Conservation (phyloP, 2,329 filamentous ascomycete genomes). For the Lachnellula subtilissima region DNA sequence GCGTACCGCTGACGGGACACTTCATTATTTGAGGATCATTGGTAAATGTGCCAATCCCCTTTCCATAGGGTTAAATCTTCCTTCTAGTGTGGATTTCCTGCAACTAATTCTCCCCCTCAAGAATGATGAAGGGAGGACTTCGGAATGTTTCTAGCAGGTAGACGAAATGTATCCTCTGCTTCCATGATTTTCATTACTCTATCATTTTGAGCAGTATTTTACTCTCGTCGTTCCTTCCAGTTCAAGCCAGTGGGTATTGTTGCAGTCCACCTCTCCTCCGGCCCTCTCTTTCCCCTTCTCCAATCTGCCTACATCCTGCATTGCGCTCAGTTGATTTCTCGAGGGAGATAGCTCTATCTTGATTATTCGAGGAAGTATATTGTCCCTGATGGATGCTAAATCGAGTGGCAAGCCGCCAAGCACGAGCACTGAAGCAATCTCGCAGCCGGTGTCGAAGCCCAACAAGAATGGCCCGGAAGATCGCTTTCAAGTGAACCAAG, state of each 20-base stretch:
- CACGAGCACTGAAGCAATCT: neutral
- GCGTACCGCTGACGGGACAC: too few relatives aligned
- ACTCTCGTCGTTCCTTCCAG: neutral
- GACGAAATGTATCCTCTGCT: too few relatives aligned
- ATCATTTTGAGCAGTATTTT: neutral
- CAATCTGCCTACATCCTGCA: neutral
- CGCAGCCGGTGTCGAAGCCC: neutral
- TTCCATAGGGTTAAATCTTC: too few relatives aligned
- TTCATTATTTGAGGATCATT: too few relatives aligned
- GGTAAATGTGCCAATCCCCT: too few relatives aligned
- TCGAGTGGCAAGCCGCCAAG: neutral
- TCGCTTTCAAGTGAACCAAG: constrained; percentile 31
- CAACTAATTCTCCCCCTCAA: too few relatives aligned
- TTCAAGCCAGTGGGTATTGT: neutral
- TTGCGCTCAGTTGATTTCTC: neutral
- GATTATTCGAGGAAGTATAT: too few relatives aligned
- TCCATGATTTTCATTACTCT: neutral
- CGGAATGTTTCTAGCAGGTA: too few relatives aligned
- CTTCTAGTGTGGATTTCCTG: too few relatives aligned
- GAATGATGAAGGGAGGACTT: too few relatives aligned
- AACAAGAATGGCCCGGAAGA: constrained; percentile 21
- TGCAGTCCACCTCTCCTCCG: neutral
- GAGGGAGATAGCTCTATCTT: too few relatives aligned
- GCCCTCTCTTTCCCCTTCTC: neutral
- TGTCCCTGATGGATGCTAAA: neutral